Base-by-base conservation (phyloP, 768 basidiomycete genomes). In the Neoboletus magnificus region DNA sequence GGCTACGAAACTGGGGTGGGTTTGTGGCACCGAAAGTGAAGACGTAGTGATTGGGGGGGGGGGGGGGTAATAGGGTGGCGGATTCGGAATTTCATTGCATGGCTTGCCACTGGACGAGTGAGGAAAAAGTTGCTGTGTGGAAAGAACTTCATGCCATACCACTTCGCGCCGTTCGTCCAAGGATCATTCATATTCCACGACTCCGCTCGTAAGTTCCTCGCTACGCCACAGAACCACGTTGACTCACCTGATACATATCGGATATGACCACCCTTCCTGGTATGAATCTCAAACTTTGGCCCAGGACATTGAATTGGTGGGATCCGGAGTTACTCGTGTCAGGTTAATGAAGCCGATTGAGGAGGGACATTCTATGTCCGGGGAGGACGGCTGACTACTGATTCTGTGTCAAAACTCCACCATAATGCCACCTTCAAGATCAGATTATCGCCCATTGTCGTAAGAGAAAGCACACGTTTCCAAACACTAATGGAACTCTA, bases 221-320 rank as follows among this genome's bases (percentile, higher is more conserved):
- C 59, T 55, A 62, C 66, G 64, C 66, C 64, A 65, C 62, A 59
- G 51, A 55, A 59, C 48, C 47, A 13, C n/a, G 22, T 25, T 59
- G 50, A 43, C 60, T 56, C 48, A 51, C 58, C 52, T 48, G 44
- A 50, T 45, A 40, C 50, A 18, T 12, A 48, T 50, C 50, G 46
- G 52, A 48, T 48, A 39, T 39, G 55, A 39, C 30, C 20, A 30
- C n/a, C 27, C 32, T 39, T 59, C 30, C 29, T 50, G 29, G 16
- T 44, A 20, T 35, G 50, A 51, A 50, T 44, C 51, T 23, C 27
- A 25, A 57, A 50, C 25, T 16, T 12, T 27, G n/a, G 23, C 6
- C 43, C 2, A n/a, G 29, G 25, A 18, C 25, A 44, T 41, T 27
- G 8, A 48, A 47, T 48, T 9, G 23, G 37, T 40, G 27, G 22